A percentile compares a stretch with the other conserved stretches of the same genome.
Conservation (phyloP, 495 filamentous ascomycete genomes). For the Staphylotrichum longicolle region DNA sequence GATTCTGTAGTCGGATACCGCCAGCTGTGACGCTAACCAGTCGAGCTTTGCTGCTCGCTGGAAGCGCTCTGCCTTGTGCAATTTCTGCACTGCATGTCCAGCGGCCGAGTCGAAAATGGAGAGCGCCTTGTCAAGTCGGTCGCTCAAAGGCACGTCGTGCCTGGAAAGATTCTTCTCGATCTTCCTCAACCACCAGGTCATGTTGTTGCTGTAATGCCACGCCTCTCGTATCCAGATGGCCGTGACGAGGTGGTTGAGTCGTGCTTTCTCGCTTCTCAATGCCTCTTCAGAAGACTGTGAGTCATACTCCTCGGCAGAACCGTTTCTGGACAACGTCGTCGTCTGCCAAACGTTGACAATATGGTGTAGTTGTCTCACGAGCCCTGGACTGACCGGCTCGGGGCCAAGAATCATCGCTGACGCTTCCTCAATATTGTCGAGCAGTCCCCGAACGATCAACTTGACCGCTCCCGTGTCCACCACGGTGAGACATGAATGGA, state of each 20-base stretch:
- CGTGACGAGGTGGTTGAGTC: slow-evolving; percentile 17
- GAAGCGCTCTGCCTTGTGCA: neutral
- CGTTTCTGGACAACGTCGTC: neutral
- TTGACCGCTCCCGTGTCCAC: slow-evolving; percentile 32
- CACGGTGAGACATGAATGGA: slow-evolving; percentile 32
- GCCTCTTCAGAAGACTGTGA: neutral
- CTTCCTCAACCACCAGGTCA: neutral
- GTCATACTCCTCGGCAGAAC: neutral
- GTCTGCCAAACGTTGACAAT: slow-evolving; percentile 18
- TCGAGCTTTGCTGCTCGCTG: slow-evolving; percentile 8
- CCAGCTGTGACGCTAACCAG: slow-evolving; percentile 12
- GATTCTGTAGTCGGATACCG: neutral
- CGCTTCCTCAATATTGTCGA: slow-evolving; percentile 27
- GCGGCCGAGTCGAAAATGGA: neutral
- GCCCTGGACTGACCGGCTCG: neutral
- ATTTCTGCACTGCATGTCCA: neutral
- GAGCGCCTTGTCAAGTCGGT: slow-evolving; percentile 8
- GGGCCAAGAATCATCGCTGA: slow-evolving; percentile 21
- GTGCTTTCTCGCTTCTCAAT: neutral
- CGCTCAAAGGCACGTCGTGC: neutral
- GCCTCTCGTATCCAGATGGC: slow-evolving; percentile 24
- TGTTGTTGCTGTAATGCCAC: slow-evolving; percentile 1
- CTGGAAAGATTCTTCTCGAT: neutral
- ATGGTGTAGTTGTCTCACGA: slow-evolving; percentile 15
- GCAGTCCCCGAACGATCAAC: slow-evolving; percentile 31